Evolutionary conservation across 192 early-diverging fungal species (phyloP), one percentile per base, ranked within the genome.

Genomic region (Coemansia sp.): DNA sequence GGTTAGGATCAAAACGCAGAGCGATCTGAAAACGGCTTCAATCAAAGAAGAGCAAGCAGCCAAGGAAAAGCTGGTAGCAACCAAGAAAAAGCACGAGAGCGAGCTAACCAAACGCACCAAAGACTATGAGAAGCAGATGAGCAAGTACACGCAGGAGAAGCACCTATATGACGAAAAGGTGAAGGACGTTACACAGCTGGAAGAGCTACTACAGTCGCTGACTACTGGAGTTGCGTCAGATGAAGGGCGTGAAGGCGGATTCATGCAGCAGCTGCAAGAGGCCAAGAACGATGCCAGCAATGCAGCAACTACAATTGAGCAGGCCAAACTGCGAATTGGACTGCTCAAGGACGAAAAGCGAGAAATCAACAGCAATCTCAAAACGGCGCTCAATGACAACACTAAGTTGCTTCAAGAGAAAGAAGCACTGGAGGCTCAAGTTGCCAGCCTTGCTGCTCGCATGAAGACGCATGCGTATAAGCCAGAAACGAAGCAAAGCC

Each of bases 181-280:
- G 53, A 63, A 65, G 50, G 67, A 70, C 12, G 59, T 78, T 20
- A 41, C 61, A 18, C 75, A 75, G 63, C 53, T 73, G 14, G 92
- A 95, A 45, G 89, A 96, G 54, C 80, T 99, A 26, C 66, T 99
- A 13, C 90, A 94, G 63, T 94, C 93, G 5, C 81, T 99, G 20
- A 91, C 92, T 2, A 99, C 94, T 0, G 97, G 97, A 19, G 71
- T 99, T 26, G 82, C 94, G 13, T 84, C 92, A 3, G 84, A 87
- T 43, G 91, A 94, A 63, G 94, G 94, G 6, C 86, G 94, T 53
- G 92, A 99, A 54, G 92, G 88, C 61, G 94, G 96, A 2, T 99
- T 96, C 55, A 87, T 94, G 87, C 90, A 96, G 74, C 96, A 97
- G 62, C 72, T 99, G n/a, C 85, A 91, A 68, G 84, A 82, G 43